These are phyloP conservation scores for Ustilago hordei DNA, from an alignment of 1,284 basidiomycete species.

Conservation along the genomic window DNA sequence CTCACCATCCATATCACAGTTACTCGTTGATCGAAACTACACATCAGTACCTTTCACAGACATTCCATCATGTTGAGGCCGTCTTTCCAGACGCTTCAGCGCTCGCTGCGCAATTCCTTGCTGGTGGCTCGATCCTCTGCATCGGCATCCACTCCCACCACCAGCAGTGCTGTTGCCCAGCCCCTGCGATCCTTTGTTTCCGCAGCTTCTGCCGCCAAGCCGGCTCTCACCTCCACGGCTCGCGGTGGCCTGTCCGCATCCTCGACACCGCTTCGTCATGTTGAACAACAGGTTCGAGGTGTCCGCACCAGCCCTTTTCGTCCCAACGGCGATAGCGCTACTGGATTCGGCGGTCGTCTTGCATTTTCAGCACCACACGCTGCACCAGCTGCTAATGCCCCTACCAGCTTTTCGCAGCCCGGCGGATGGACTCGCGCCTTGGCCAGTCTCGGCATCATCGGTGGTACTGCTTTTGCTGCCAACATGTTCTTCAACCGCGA, in stretches of 20 bases:
- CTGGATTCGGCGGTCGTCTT: constrained; percentile 27
- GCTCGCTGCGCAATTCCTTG: constrained; percentile 46
- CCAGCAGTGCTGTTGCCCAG: constrained; percentile 32
- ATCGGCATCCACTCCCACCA: constrained; percentile 15
- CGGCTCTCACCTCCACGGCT: constrained; percentile 13
- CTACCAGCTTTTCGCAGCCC: constrained; percentile 54
- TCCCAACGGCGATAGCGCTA: constrained; percentile 25
- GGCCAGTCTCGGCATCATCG: constrained; percentile 64
- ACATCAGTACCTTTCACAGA: neutral
- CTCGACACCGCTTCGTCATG: constrained; percentile 22
- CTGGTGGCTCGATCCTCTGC: constrained; percentile 48
- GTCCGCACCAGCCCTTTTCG: constrained; percentile 52
- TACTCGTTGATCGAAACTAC: neutral
- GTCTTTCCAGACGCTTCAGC: constrained; percentile 46
- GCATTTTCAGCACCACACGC: constrained; percentile 55
- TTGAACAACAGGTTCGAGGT: constrained; percentile 47
- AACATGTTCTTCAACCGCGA: constrained; percentile 68
- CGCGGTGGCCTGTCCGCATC: neutral
- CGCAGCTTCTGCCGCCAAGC: constrained; percentile 14
- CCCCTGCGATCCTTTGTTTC: constrained; percentile 31
- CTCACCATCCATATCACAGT: neutral
- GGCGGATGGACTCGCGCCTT: constrained; percentile 64
- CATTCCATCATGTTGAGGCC: constrained; percentile 40
- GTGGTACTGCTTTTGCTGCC: constrained; percentile 63
- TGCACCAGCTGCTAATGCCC: constrained; percentile 53